A percentile compares a stretch with the other conserved stretches of the same genome.
phyloP scores from a whole-genome alignment of 148 eudicot genomes.

The Cornus controversa region DNA sequence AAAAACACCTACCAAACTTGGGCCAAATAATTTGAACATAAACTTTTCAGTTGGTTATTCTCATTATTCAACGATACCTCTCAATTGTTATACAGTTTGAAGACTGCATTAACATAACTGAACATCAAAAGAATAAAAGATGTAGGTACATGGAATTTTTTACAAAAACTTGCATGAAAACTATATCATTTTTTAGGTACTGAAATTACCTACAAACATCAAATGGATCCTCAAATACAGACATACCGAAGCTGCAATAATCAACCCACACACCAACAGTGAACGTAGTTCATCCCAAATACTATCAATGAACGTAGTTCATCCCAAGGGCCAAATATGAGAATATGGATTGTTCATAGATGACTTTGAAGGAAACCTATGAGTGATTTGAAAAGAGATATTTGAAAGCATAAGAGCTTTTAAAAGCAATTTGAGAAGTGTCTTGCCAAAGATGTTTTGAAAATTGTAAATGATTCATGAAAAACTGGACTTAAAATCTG shows the following conservation, averaged over 20 bases:
- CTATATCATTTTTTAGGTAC: neutral
- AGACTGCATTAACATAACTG: neutral
- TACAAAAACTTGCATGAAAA: neutral
- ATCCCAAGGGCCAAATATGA: too few relatives aligned
- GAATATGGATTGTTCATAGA: too few relatives aligned
- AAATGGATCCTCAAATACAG: slow-evolving; percentile 58
- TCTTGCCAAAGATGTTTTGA: too few relatives aligned
- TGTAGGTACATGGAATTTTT: neutral
- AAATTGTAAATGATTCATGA: too few relatives aligned
- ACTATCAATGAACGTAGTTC: too few relatives aligned
- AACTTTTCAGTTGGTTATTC: neutral
- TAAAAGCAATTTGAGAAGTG: too few relatives aligned
- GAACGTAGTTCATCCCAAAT: too few relatives aligned
- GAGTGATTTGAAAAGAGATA: too few relatives aligned
- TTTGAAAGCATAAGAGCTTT: too few relatives aligned
- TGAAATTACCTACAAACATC: slow-evolving; percentile 70
- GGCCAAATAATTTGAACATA: neutral
- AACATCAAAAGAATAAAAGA: neutral
- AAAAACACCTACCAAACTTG: neutral
- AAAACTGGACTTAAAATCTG: too few relatives aligned
- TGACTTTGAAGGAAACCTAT: too few relatives aligned
- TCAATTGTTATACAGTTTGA: neutral
- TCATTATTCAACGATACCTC: neutral
- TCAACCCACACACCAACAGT: slow-evolving; percentile 83
- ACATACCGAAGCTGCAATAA: slow-evolving; percentile 67